Evolutionary conservation across 352 stramenopile genomes (phyloP).

Genomic region (Pythium brassicae): DNA sequence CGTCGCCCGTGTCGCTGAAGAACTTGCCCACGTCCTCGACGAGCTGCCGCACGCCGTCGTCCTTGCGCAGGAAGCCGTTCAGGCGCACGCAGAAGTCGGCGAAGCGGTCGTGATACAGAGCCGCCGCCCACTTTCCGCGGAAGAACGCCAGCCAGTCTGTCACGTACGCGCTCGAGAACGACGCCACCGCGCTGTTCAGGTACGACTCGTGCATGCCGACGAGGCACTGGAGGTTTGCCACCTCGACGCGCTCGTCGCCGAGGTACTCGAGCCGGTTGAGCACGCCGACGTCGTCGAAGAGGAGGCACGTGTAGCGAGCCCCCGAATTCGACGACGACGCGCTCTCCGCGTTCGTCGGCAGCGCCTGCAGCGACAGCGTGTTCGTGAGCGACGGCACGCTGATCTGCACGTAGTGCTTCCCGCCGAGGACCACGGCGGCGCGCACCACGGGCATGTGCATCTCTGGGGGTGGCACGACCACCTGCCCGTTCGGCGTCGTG

Average conservation of each 20-base stretch:
- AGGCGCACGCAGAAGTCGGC: conserved; percentile 63
- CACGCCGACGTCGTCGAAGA: conserved; percentile 77
- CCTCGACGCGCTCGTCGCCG: conserved; percentile 44
- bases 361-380: conserved; percentile 51
- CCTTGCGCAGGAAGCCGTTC: conserved; percentile 52
- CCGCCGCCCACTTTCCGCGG: conserved; percentile 62
- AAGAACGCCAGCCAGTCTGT: conserved; percentile 86
- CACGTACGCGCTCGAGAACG: conserved; percentile 65
- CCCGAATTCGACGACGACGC: background rate
- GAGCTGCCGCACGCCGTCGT: conserved; percentile 61
- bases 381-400: conserved; percentile 66
- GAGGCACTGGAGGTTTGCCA: conserved; percentile 65
- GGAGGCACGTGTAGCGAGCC: conserved; percentile 55
- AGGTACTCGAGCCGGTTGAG: conserved; percentile 71
- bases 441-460: conserved; percentile 69
- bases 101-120: conserved; percentile 79
- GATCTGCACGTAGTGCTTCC: conserved; percentile 69
- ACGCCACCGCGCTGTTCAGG: conserved; percentile 77
- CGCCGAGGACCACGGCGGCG: conserved; percentile 33
- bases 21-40: conserved; percentile 60
- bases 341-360: conserved; percentile 41
- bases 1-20: conserved; percentile 56
- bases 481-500: conserved; percentile 8
- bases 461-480: conserved; percentile 50
- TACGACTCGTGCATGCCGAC: conserved; percentile 85